phyloP scores from a whole-genome alignment of 768 basidiomycete species.

The Lactarius evosmus region DNA sequence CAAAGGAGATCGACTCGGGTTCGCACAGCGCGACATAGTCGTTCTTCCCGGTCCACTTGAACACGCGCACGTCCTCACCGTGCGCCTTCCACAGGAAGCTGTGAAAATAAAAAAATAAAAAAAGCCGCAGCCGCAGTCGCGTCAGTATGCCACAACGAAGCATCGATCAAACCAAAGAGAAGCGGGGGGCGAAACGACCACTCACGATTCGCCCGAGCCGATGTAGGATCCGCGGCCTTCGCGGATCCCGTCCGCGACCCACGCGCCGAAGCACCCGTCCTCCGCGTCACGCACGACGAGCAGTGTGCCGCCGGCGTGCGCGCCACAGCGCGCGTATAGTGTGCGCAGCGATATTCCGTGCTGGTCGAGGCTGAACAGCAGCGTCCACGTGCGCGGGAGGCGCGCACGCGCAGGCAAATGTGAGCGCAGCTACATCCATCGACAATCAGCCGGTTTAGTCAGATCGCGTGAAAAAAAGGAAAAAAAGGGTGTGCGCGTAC shows the following conservation, averaged over 20 bases:
- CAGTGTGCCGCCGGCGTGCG: conserved; percentile 47
- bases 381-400: conserved; percentile 67
- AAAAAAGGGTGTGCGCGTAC: conserved; percentile 40
- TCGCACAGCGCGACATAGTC: conserved; percentile 89
- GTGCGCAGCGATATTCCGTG: conserved; percentile 92
- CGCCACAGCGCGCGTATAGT: conserved; percentile 66
- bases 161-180: not conserved
- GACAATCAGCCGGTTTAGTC: not conserved
- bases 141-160: not conserved
- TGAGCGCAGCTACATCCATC: conserved; percentile 58
- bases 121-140: not conserved
- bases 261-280: conserved; percentile 75
- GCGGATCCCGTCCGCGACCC: conserved; percentile 70
- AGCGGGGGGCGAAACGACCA: conserved; percentile 8
- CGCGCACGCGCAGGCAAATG: conserved; percentile 72
- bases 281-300: conserved; percentile 63
- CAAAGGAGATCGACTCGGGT: conserved; percentile 75
- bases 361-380: conserved; percentile 90
- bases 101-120: too few relatives aligned
- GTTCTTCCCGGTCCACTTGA: conserved; percentile 84
- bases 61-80: conserved; percentile 51
- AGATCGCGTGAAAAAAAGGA: not conserved
- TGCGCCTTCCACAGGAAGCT: conserved; percentile 78
- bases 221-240: conserved; percentile 63
- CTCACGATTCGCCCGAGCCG: conserved; percentile 85